Conservation (phyloP, 1,139 yeast species). For the Debaryomyces sp. region DNA sequence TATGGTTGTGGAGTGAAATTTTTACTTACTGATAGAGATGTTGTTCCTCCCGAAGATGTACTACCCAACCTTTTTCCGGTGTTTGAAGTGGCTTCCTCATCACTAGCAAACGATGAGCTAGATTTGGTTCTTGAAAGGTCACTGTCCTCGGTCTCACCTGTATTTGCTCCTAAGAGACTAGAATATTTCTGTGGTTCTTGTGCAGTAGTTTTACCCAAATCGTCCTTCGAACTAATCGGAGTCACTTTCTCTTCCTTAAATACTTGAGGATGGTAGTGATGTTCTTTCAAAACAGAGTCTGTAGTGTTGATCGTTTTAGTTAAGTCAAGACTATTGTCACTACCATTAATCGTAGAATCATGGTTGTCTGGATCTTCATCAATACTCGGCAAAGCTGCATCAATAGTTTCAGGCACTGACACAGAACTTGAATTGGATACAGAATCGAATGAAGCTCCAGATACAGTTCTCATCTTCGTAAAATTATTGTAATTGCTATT, state of each 20-base stretch:
- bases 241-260: slow-evolving; percentile 38
- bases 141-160: background rate
- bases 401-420: slow-evolving; percentile 49
- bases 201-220: slow-evolving; percentile 9
- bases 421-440: slow-evolving; percentile 30
- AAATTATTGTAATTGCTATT: slow-evolving; percentile 33
- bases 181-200: slow-evolving; percentile 14
- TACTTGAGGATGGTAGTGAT: slow-evolving; percentile 22
- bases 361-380: slow-evolving; percentile 35
- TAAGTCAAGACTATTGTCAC: background rate
- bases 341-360: slow-evolving; percentile 1
- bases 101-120: background rate
- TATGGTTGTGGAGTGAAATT: slow-evolving; percentile 7
- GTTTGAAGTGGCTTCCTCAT: background rate
- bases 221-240: slow-evolving; percentile 26
- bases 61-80: slow-evolving; percentile 3
- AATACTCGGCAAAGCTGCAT: slow-evolving; percentile 42
- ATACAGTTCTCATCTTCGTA: slow-evolving; percentile 32
- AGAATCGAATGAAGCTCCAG: slow-evolving; percentile 24
- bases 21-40: background rate
- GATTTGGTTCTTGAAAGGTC: slow-evolving; percentile 2
- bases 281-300: slow-evolving; percentile 38
- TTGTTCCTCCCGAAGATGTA: background rate
- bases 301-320: slow-evolving; percentile 10
- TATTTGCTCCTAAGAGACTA: slow-evolving; percentile 12